Evolutionary conservation across 208 protist species (phyloP), one percentile per base, ranked within the genome.

Genomic region (Acanthamoeba castellanii): DNA sequence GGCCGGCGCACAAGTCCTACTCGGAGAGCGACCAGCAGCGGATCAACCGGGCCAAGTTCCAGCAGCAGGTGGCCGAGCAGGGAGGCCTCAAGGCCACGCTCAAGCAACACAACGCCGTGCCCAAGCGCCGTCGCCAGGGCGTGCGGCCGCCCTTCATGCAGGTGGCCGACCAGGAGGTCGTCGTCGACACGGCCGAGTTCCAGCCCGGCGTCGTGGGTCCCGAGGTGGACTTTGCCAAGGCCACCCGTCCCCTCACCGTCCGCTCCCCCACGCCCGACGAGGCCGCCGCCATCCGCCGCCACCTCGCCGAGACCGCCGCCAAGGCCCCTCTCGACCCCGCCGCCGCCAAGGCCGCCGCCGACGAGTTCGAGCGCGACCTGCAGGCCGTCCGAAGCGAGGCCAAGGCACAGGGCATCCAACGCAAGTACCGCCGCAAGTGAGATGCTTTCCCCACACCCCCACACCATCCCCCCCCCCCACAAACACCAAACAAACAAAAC

Each of bases 21-120:
- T 66, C 61, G 32, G 5, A 7, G 11, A 57, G 76, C 37, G 85
- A 66, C 52, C 61, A 52, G n/a, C 16, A 61, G 55, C 47, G 61
- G 16, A 34, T n/a, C 37, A 91, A 91, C n/a, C 27, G 85, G 42
- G 85, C 52, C 52, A 91, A 91, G 30, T 91, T 72, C 85, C 85
- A 91, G 57, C 8, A 91, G 57, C 52, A 74, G 6, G 85, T 91
- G 9, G n/a, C 18, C 22, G 27, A 91, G n/a, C 34, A 37, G 13
- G 85, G 85, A 57, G 61, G 85, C 4, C 55, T 91, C 34, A 91
- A 91, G 85, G 61, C 52, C 11, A 91, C 42, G 8, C 85, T 91
- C 11, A 91, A 91, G 42, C 85, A 70, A 20, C 45, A 91, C 32
- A 91, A 91, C 55, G 42, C n/a, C 3, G 52, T 91, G 55, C 85